Evolutionary conservation across 495 filamentous ascomycete species (phyloP), one percentile per base, ranked within the genome.

Genomic region (Hypoxylon fragiforme): DNA sequence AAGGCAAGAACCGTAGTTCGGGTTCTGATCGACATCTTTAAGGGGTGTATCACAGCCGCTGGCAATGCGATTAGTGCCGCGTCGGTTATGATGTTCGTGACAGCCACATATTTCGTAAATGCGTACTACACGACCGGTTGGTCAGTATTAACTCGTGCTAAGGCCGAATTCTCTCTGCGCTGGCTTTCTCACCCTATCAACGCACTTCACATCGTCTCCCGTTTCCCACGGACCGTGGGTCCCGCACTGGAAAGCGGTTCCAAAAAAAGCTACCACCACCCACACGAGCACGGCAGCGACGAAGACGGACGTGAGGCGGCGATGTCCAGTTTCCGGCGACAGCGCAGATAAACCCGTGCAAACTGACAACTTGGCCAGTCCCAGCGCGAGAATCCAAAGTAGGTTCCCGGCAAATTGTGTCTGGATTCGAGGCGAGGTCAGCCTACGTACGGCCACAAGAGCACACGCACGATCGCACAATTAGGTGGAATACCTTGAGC

Each of bases 41-140:
- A 45, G 1, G 61, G 64, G 20, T 44, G 58, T 28, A 80, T 67
- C 2, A 78, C 70, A 5, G 67, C 32, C 4, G 70, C 44, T 1
- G 76, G 73, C 31, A 75, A 62, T 7, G 55, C 49, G 3, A 78
- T 64, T 20, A 80, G 63, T 0, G 62, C 72, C 12, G 30, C 50
- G 32, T 80, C 74, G 2, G 70, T 71, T n/a, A 78, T 12, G 18
- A 78, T 70, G 26, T 76, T 79, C 2, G 68, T 64, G 31, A 72
- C 54, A 20, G 57, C 66, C 18, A 77, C 67, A 42, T 72, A 78
- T 30, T 69, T 66, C 49, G 72, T 63, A 64, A 76, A 78, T 5
- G 70, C 62, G 9, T 26, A 39, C 73, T 73, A 18, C 14, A 11
- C 7, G 2, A 3, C 12, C 12, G 3, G 38, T 54, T 31, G 50